Evolutionary conservation across 306 rosid species (phyloP).

Genomic region (Cucurbita argyrosperma): DNA sequence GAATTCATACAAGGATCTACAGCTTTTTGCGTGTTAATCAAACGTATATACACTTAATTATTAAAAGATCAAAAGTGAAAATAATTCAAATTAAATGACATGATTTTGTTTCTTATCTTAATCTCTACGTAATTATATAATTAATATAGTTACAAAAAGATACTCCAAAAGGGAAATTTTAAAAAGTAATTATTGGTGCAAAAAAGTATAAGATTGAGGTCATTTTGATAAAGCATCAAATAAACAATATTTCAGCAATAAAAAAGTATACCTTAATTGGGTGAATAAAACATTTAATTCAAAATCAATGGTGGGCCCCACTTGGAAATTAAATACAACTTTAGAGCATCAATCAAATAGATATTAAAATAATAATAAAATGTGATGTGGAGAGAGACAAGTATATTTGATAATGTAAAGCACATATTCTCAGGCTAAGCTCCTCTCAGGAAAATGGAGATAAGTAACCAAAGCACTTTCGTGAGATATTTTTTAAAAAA

Average conservation of each 20-base stretch:
- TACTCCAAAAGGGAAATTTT: neutral
- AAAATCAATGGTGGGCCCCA: neutral
- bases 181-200: neutral
- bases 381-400: too few species aligned
- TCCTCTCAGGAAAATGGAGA: neutral
- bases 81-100: neutral
- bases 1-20: neutral
- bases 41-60: neutral
- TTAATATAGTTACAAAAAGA: neutral
- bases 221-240: neutral
- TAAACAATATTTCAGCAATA: neutral
- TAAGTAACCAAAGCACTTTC: neutral
- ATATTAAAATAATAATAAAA: too few species aligned
- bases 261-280: neutral
- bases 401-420: neutral
- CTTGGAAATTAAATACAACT: neutral
- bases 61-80: too few species aligned
- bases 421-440: neutral
- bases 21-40: neutral
- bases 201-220: neutral
- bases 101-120: neutral
- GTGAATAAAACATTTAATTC: neutral
- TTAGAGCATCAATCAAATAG: neutral
- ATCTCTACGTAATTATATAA: neutral
- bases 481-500: neutral